Percentiles rank a stretch among this genome's conserved stretches.
Conservation (phyloP, 805 yeast species). For the Allodekkera sacchari region DNA sequence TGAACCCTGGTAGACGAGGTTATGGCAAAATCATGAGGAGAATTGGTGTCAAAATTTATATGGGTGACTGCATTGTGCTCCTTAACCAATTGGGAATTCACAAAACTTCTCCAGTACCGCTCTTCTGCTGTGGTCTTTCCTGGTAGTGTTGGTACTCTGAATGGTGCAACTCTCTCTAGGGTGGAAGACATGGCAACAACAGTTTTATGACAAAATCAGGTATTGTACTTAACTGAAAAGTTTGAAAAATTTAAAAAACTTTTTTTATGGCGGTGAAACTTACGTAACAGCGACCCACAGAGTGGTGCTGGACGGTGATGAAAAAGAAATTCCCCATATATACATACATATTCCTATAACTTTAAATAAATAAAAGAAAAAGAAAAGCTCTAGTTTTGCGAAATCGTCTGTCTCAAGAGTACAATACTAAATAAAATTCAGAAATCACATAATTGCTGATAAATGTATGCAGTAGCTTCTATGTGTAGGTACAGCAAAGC, state of each 20-base stretch:
- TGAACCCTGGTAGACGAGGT: conserved; percentile 89
- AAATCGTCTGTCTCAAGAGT: too few species aligned
- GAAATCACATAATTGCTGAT: too few species aligned
- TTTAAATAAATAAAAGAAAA: not conserved
- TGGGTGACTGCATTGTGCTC: conserved; percentile 90
- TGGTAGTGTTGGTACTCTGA: conserved; percentile 69
- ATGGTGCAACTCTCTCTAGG: conserved; percentile 54
- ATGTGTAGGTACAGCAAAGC: too few species aligned
- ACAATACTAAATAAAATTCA: too few species aligned
- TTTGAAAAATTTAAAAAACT: too few species aligned
- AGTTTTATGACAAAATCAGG: not conserved
- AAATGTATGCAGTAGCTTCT: too few species aligned
- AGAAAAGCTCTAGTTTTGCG: not conserved
- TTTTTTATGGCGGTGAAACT: too few species aligned
- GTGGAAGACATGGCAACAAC: conserved; percentile 61
- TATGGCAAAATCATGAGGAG: conserved; percentile 89
- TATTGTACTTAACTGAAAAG: not conserved
- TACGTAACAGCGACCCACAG: too few species aligned
- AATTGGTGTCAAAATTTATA: conserved; percentile 75
- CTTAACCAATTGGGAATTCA: conserved; percentile 79
- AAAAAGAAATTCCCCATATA: not conserved
- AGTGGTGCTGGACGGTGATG: not conserved
- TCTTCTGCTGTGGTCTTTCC: conserved; percentile 87
- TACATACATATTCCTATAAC: not conserved
- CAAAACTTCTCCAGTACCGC: conserved; percentile 84